Evolutionary conservation across 352 stramenopile species (phyloP).

Genomic region (Pythium scleroteichum): DNA sequence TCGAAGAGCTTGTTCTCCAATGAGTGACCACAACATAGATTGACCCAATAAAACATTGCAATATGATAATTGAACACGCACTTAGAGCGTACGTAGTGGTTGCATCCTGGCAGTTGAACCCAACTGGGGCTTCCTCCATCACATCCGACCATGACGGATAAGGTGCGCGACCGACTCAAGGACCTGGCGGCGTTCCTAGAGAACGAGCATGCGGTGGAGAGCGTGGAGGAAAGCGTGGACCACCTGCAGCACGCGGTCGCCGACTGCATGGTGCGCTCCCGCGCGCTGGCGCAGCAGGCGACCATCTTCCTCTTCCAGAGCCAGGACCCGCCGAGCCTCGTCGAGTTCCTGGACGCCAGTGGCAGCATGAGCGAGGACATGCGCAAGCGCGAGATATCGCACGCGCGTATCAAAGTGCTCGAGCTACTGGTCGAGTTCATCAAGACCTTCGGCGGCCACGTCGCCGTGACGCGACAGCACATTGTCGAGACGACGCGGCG

Average conservation of each 20-base stretch:
- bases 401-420: conserved; percentile 49
- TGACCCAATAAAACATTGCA: too few species aligned
- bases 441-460: conserved; percentile 46
- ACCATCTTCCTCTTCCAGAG: conserved; percentile 66
- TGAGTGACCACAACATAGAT: conserved; percentile 1
- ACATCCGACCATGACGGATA: conserved; percentile 28
- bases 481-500: conserved; percentile 40
- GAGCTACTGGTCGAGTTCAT: conserved; percentile 53
- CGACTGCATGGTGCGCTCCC: conserved; percentile 57
- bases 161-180: conserved; percentile 53
- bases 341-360: conserved; percentile 60
- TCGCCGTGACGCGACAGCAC: conserved; percentile 50
- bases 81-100: conserved; percentile 7
- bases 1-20: conserved; percentile 64
- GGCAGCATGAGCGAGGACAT: conserved; percentile 45
- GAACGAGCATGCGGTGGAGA: conserved; percentile 60
- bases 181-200: conserved; percentile 64
- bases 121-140: conserved; percentile 6
- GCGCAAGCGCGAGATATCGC: conserved; percentile 58
- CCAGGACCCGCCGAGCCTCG: conserved; percentile 47
- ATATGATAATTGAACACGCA: conserved; percentile 10
- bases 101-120: conserved; percentile 23
- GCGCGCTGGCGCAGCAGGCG: conserved; percentile 59
- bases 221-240: conserved; percentile 58
- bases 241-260: conserved; percentile 49